These are phyloP conservation scores for Rhizophlyctis rosea DNA, from an alignment of 192 early-diverging fungal genomes.

Conservation along the genomic window DNA sequence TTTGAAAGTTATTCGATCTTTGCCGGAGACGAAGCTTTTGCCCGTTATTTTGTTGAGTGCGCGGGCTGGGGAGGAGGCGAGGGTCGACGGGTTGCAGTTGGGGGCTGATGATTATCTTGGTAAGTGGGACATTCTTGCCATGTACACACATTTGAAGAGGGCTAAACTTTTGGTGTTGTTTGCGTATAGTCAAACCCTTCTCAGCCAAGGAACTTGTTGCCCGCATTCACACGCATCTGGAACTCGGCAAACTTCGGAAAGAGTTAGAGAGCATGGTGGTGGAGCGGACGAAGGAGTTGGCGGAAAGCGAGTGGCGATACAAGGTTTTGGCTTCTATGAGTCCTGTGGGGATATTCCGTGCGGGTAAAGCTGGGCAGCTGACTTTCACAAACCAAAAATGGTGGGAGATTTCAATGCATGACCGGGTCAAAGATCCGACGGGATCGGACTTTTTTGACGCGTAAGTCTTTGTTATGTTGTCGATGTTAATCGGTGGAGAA, in stretches of 20 bases:
- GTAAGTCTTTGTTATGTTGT: neutral
- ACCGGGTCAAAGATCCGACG: neutral
- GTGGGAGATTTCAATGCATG: conserved; percentile 8
- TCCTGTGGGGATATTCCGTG: conserved; percentile 16
- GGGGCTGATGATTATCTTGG: conserved; percentile 11
- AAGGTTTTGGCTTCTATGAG: neutral
- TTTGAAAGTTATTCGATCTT: conserved; percentile 1
- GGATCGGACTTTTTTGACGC: neutral
- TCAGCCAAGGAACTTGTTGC: conserved; percentile 2
- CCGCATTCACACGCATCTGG: neutral
- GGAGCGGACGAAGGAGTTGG: neutral
- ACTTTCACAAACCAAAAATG: conserved; percentile 6
- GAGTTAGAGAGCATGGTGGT: neutral
- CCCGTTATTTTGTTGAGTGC: conserved; percentile 5
- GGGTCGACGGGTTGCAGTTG: conserved; percentile 3
- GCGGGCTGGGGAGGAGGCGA: conserved; percentile 14
- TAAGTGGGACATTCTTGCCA: conserved; percentile 11
- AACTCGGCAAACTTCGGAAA: conserved; percentile 4
- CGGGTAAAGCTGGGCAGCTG: neutral
- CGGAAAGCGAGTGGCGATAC: conserved; percentile 6
- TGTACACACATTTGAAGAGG: conserved; percentile 6
- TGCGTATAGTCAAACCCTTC: conserved; percentile 9
- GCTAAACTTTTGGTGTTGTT: neutral
- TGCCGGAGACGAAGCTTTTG: neutral
- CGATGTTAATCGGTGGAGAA: conserved; percentile 1